Evolutionary conservation across 169 alveolate species (phyloP), one percentile per base, ranked within the genome.

Genomic region (Cryptosporidium ubiquitum): DNA sequence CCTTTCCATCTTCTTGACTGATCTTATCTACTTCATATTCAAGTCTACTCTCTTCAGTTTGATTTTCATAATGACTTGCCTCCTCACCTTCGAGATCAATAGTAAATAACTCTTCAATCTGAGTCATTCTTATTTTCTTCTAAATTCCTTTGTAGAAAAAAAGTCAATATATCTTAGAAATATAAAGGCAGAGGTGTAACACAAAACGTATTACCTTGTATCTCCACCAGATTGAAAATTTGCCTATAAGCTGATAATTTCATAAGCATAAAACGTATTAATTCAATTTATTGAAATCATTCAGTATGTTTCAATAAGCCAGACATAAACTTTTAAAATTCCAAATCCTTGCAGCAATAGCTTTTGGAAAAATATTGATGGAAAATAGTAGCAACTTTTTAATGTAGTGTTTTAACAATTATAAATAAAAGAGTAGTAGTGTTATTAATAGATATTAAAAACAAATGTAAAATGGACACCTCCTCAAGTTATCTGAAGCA

Each of bases 391-490:
- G n/a, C 5, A 58, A 26, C 37, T 58, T 26, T 58, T 3, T 16
- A 23, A 57, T 26, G 68, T 57, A 58, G 39, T 18, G 68, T 58
- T 5, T 7, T 31, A 58, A 58, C 37, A 20, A 58, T 31, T 58
- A 18, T 23, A 31, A 58, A 58, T 23, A 58, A 26, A 58, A 18
- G 37, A 18, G 68, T 20, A 58, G 52, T 42, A 52, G n/a, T 55
- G 18, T 20, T 55, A 55, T 55, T 55, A 6, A 26, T 26, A 55
- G 66, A 55, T 23, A 20, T 55, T 23, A 55, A 55, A 12, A n/a
- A 55, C 66, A n/a, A 55, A 20, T 55, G 66, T 55, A 26, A 26
- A 26, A 55, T 55, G 66, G 35, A 55, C 35, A 58, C 68, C 68
- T 58, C 47, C 71, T 4, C 33, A 33, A 33, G 26, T 31, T 10